Evolutionary conservation across 2,329 filamentous ascomycete species (phyloP), one percentile per base, ranked within the genome.

Genomic region (Metarhizium brunneum): DNA sequence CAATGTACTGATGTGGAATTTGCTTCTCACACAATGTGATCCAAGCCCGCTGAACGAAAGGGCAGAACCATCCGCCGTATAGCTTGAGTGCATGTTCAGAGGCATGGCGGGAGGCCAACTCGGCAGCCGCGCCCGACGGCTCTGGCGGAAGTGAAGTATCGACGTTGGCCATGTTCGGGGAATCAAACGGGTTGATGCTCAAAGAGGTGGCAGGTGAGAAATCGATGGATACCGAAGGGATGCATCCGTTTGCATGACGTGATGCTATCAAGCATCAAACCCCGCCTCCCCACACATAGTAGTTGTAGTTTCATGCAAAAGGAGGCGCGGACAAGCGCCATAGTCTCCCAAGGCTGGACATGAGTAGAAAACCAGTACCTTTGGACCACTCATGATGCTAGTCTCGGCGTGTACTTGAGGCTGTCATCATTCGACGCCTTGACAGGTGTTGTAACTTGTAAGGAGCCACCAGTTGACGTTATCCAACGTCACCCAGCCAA

Each of bases 61-160:
- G 80, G 61, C 80, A 92, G 75, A 90, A 90, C 86, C 86, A 91
- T 60, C 83, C 84, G 14, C 82, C 82, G 69, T 89, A 90, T 13
- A 90, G 75, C 67, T 86, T 87, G 36, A 87, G 70, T 5, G 70
- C 68, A 38, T 83, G 73, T 38, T 79, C 74, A 18, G 67, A 64
- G 7, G 71, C 61, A 65, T 83, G 78, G 10, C 68, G 61, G 13
- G 70, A 70, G 0, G 75, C 80, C 50, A 81, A 70, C 13, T 65
- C 52, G 43, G 75, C 77, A 0, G 81, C 81, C 1, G 71, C 71
- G 35, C 80, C 80, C 0, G 77, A 77, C 14, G 79, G 66, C 57
- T 74, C 66, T 2, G 73, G 65, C 3, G 72, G 73, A 8, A 82
- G 68, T 1, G 73, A 73, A 0, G 75, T 80, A 62, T 82, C 78